Base-by-base conservation (phyloP, 2,329 filamentous ascomycete genomes). In the Orbilia blumenaviensis region DNA sequence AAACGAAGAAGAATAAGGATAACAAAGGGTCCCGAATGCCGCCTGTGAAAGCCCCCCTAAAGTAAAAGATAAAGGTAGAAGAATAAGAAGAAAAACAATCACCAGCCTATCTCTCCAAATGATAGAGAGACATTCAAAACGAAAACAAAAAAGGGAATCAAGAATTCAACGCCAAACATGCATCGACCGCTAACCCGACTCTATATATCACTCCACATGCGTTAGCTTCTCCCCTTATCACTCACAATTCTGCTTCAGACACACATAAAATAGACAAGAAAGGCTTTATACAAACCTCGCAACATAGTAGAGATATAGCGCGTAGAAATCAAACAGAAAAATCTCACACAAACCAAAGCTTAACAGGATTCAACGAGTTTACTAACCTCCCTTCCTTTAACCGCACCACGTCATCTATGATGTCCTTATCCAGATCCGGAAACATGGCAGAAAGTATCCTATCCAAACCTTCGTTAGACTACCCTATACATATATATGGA, bases 361-460 rank as follows among this genome's bases (percentile, higher is more conserved):
- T 18, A 21, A 42, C 29, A 14, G 66, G 38, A 66, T 44, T 52
- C 16, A 56, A 16, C 54, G 46, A 63, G 56, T 27, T 54, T 44
- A 88, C 91, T 85, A 83, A 94, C 93, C 92, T 89, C 82, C 95
- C 96, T 83, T 97, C 91, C 84, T 99, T 97, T 85, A 96, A 89
- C 82, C 94, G 90, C 25, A 99, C 95, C 42, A 99, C 95, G 84
- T 99, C 95, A 80, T 94, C 94, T 81, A 99, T 98, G 38, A 99
- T 88, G 56, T 99, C 96, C 80, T 89, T 89, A 82, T 99, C 95
- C 60, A 99, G 85, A 81, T 96, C 93, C 0, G 95, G 95, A 82
- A 99, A 99, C 95, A 99, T 99, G 80, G 93, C 91, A 54, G 92
- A 90, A 69, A 99, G 84, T 36, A 95, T 98, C 84, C 75, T 77